Evolutionary conservation across 495 filamentous ascomycete genomes (phyloP).

Genomic region (Durotheca rogersii): DNA sequence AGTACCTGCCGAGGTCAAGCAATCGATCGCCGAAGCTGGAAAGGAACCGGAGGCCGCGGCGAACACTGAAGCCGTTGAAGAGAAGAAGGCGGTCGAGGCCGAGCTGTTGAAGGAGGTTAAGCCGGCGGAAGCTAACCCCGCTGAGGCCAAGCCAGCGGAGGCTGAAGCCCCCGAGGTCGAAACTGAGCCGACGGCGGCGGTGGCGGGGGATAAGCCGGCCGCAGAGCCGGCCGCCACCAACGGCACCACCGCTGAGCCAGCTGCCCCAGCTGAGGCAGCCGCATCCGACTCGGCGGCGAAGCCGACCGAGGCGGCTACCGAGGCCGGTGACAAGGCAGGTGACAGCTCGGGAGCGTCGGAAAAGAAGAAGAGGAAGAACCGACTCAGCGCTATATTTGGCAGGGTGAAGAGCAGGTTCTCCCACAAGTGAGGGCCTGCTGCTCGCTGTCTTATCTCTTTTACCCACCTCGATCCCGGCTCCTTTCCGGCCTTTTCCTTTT

Average conservation of each 20-base stretch:
- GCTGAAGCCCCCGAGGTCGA: conserved; percentile 19
- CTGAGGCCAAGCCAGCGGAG: conserved; percentile 19
- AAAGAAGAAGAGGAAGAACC: conserved; percentile 61
- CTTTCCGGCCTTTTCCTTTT: conserved; percentile 25
- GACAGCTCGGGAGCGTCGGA: conserved; percentile 38
- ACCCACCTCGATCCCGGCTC: no score
- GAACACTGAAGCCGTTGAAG: conserved; percentile 64
- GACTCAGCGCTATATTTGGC: conserved; percentile 57
- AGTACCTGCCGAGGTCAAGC: conserved; percentile 72
- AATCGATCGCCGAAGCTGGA: conserved; percentile 66
- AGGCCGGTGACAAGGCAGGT: conserved; percentile 38
- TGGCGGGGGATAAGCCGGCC: conserved; percentile 19
- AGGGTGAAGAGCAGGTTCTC: conserved; percentile 59
- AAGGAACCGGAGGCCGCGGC: conserved; percentile 69
- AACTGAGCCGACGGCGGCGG: conserved; percentile 19
- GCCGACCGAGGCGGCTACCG: conserved; percentile 27
- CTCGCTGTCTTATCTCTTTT: conserved; percentile 13
- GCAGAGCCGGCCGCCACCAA: conserved; percentile 19
- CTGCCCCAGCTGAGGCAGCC: conserved; percentile 22
- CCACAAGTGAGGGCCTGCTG: conserved; percentile 25
- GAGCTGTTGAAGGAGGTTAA: conserved; percentile 59
- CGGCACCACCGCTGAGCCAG: conserved; percentile 21
- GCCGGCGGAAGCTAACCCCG: conserved; percentile 39
- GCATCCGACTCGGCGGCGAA: conserved; percentile 16
- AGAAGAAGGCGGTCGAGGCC: conserved; percentile 74